Base-by-base conservation (phyloP, 805 yeast species). In the Kodamaea kakaduensis region DNA sequence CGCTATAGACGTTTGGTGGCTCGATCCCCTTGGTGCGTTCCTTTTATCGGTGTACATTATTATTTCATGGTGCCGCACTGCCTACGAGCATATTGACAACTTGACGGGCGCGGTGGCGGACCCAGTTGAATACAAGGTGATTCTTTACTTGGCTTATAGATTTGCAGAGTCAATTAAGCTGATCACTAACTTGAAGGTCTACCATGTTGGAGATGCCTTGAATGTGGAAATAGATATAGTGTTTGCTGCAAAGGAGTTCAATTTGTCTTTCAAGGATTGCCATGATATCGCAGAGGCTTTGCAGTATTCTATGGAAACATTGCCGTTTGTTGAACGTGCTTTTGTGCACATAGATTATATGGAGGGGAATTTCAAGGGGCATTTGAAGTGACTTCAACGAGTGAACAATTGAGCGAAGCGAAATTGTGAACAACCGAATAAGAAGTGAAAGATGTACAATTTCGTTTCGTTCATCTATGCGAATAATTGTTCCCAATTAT, bases 261-360 rank as follows among this genome's bases (percentile, higher is more conserved):
- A 67, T 7, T 57, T 79, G 44, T 53, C 67, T 3, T 60, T 84
- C 49, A 71, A 78, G 40, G 94, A 84, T 47, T 67, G 79, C 36
- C 94, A 84, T 54, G 94, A 84, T 52, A 66, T 84, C 22, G 94
- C 86, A 3, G 94, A 84, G 55, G 80, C 89, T 0, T 59, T 84
- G 29, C 94, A 84, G 56, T 84, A 83, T 50, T 84, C 93, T 1
- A 67, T 84, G 17, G 94, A 84, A 45, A 77, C 88, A 0, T 60
- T 84, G 40, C 88, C 90, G 0, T 73, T 67, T 54, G 88, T 84
- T 2, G 90, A 84, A 51, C 64, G 94, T 34, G 87, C 89, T 1
- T 84, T 80, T 65, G 93, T 84, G 12, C 94, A 84, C 52, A 68
- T 84, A 20, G 94, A 84, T 47, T 78, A 78, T 38, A 64, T 64